Conservation (phyloP, 1,139 yeast genomes). For the Hanseniaspora uvarum region DNA sequence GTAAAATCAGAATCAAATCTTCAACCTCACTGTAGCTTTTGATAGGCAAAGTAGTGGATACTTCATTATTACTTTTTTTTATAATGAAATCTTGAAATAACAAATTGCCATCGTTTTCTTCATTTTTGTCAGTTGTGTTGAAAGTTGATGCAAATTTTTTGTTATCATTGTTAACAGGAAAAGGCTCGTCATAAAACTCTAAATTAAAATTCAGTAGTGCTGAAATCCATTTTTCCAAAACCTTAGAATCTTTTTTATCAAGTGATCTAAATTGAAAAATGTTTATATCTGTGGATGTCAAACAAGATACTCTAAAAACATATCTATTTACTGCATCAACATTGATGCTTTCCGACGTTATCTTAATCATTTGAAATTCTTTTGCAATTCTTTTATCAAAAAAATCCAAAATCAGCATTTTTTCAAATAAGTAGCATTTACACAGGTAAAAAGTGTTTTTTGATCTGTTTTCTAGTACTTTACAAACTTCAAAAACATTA, state of each 20-base stretch:
- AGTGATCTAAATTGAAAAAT: slow-evolving; percentile 17
- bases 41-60: slow-evolving; percentile 2
- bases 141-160: slow-evolving; percentile 18
- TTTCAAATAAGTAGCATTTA: slow-evolving; percentile 27
- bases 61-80: slow-evolving; percentile 21
- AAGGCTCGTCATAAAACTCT: slow-evolving; percentile 22
- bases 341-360: slow-evolving; percentile 24
- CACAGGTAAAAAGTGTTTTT: slow-evolving; percentile 20
- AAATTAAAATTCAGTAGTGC: slow-evolving; percentile 26
- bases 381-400: slow-evolving; percentile 18
- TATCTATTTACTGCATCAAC: slow-evolving; percentile 20
- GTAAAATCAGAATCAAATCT: slow-evolving; percentile 26
- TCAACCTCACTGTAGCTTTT: slow-evolving; percentile 21
- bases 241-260: slow-evolving; percentile 21
- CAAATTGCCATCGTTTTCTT: slow-evolving; percentile 18
- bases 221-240: slow-evolving; percentile 30
- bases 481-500: slow-evolving; percentile 25
- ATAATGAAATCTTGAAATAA: slow-evolving; percentile 22
- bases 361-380: slow-evolving; percentile 20
- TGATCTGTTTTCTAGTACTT: slow-evolving; percentile 17
- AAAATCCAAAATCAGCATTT: slow-evolving; percentile 22
- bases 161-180: slow-evolving; percentile 21
- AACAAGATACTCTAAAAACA: slow-evolving; percentile 7
- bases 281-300: slow-evolving; percentile 10
- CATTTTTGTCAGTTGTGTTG: slow-evolving; percentile 21